These are phyloP conservation scores for Claviceps spartinae DNA, from an alignment of 2,329 filamentous ascomycete species.

Conservation along the genomic window DNA sequence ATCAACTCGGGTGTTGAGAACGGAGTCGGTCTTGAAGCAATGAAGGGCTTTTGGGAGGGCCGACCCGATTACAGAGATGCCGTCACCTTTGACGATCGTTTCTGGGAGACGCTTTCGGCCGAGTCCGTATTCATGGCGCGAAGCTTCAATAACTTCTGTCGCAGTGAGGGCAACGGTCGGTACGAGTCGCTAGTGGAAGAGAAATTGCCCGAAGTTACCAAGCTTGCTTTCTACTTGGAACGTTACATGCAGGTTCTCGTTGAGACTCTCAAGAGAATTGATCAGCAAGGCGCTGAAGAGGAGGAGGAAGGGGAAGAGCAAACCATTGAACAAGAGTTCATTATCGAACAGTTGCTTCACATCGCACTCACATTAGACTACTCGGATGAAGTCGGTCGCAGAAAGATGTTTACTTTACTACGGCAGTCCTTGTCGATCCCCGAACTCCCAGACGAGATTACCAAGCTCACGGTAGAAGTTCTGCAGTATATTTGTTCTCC, in stretches of 20 bases:
- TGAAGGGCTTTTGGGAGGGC: conserved; percentile 93
- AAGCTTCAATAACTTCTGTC: conserved; percentile 90
- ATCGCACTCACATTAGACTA: conserved; percentile 90
- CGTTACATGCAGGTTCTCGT: conserved; percentile 60
- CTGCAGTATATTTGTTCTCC: conserved; percentile 72
- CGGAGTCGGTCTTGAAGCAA: conserved; percentile 83
- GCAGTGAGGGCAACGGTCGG: conserved; percentile 57
- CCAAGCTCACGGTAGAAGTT: conserved; percentile 72
- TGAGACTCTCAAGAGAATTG: conserved; percentile 45
- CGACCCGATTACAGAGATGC: conserved; percentile 69
- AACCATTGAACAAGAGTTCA: conserved; percentile 82
- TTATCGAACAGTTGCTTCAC: conserved; percentile 87
- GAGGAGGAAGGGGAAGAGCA: conserved; percentile 59
- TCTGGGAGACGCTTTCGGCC: conserved; percentile 69
- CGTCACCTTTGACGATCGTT: conserved; percentile 57
- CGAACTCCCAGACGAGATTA: conserved; percentile 83
- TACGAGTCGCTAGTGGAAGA: conserved; percentile 70
- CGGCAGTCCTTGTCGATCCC: conserved; percentile 74
- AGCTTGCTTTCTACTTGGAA: conserved; percentile 75
- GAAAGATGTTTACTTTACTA: conserved; percentile 90
- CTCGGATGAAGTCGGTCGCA: conserved; percentile 87
- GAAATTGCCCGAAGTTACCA: conserved; percentile 89
- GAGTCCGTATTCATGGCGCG: conserved; percentile 83
- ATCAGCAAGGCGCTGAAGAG: conserved; percentile 39
- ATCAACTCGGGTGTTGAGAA: conserved; percentile 81